Base-by-base conservation (phyloP, 208 protist genomes). In the Trypanosoma lewisi region DNA sequence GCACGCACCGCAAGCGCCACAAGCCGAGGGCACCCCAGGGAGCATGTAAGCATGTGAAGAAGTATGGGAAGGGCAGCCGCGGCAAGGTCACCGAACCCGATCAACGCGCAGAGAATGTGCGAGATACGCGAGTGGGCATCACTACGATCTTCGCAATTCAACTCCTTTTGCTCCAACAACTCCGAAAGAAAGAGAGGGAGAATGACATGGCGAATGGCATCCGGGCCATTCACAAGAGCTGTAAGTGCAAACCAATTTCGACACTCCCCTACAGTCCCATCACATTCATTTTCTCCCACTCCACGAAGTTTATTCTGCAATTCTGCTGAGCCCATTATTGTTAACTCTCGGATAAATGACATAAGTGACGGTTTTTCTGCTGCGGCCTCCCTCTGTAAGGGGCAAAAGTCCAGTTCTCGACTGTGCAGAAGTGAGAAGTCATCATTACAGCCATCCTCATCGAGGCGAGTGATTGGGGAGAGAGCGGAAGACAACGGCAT, bases 1-100 rank as follows among this genome's bases (percentile, higher is more conserved):
- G 78, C 78, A 28, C 82, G 77, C 28, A 89, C 76, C 7, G 86
- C 80, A 4, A 93, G 80, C 0, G 66, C 77, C 2, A 87, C 73
- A 16, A 93, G 75, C 11, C 67, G 64, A 8, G 58, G 19, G 27
- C 76, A 63, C 25, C 77, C 78, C 11, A 36, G 11, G 2, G 31
- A 48, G 1, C 27, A 5, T 31, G 17, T 30, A 16, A 93, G 68
- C 34, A 82, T 63, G 12, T 80, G 61, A 4, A 83, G n/a, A 6
- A 93, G 68, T 4, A 61, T n/a, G 0, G 71, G 68, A 2, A 84
- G 59, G 0, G 75, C 68, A 7, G 50, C 47, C 7, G 4, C 34
- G 14, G 86, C 83, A 12, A 41, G 70, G 2, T 54, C 53, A 28
- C 86, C 86, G 4, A 89, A 70, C 4, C 86, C 86, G 27, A 80